Evolutionary conservation across 108 stramenopile species (phyloP).

Genomic region (Conticribra weissflogii): DNA sequence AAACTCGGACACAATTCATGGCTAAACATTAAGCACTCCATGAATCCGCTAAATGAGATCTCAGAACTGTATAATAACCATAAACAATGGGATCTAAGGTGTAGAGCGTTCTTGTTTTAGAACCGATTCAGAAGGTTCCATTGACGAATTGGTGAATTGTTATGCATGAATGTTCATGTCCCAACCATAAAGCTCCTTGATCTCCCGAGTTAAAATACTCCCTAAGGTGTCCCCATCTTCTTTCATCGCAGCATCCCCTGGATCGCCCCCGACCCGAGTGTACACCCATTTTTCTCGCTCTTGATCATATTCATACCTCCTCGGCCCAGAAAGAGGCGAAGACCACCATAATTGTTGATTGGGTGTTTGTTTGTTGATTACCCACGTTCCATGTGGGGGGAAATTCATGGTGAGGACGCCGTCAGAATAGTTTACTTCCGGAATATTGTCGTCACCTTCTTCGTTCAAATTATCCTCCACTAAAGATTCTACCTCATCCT

Average conservation of each 20-base stretch:
- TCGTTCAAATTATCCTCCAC: slow-evolving; percentile 75
- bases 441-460: slow-evolving; percentile 40
- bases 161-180: neutral
- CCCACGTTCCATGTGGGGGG: slow-evolving; percentile 89
- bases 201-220: neutral
- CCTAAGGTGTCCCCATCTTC: neutral
- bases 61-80: too few relatives aligned
- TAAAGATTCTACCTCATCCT: slow-evolving; percentile 83
- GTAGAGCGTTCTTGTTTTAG: too few relatives aligned
- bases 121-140: too few relatives aligned
- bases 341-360: slow-evolving; percentile 92
- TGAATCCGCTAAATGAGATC: too few relatives aligned
- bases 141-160: too few relatives aligned
- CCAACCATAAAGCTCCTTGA: neutral
- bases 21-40: too few relatives aligned
- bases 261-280: slow-evolving; percentile 59
- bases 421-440: slow-evolving; percentile 68
- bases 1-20: too few relatives aligned
- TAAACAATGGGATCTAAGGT: too few relatives aligned
- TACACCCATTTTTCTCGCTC: slow-evolving; percentile 72
- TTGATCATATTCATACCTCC: slow-evolving; percentile 85
- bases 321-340: slow-evolving; percentile 89
- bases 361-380: slow-evolving; percentile 97
- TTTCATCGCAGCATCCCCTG: neutral
- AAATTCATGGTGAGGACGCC: slow-evolving; percentile 81